These are phyloP conservation scores for Piper betle DNA, from an alignment of 164 flowering plant species.

Conservation along the genomic window DNA sequence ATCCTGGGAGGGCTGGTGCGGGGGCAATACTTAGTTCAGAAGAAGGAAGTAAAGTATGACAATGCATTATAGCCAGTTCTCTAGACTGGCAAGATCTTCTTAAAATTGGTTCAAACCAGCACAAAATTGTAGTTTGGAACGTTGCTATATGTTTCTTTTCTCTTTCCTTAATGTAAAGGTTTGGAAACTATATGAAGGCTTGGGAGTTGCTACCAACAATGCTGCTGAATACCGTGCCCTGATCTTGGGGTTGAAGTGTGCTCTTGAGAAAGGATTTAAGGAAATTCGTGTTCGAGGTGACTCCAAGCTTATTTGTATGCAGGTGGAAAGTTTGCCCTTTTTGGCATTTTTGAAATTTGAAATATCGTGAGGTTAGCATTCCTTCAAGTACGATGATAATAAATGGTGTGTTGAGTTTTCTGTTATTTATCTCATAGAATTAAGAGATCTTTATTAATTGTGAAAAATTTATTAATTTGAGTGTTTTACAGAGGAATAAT, in stretches of 20 bases:
- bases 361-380: no score
- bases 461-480: no score
- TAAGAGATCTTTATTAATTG: no score
- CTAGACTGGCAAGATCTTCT: not conserved
- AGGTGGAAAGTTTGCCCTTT: slow-evolving; percentile 24
- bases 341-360: no score
- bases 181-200: slow-evolving; percentile 64
- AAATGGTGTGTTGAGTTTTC: no score
- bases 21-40: slow-evolving; percentile 66
- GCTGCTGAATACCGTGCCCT: slow-evolving; percentile 73
- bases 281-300: slow-evolving; percentile 59
- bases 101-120: not conserved
- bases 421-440: no score
- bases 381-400: no score
- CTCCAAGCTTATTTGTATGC: slow-evolving; percentile 73
- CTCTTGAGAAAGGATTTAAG: slow-evolving; percentile 57
- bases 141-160: not conserved
- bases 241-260: slow-evolving; percentile 63
- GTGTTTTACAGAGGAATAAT: no score
- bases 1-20: slow-evolving; percentile 92
- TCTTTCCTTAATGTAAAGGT: slow-evolving; percentile 24
- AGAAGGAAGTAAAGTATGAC: slow-evolving; percentile 61
- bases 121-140: not conserved
- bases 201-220: slow-evolving; percentile 62
- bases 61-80: not conserved